Percentiles rank a stretch among this genome's conserved stretches.
Conservation (phyloP, 129 eudicot genomes). For the Glebionis coronaria region DNA sequence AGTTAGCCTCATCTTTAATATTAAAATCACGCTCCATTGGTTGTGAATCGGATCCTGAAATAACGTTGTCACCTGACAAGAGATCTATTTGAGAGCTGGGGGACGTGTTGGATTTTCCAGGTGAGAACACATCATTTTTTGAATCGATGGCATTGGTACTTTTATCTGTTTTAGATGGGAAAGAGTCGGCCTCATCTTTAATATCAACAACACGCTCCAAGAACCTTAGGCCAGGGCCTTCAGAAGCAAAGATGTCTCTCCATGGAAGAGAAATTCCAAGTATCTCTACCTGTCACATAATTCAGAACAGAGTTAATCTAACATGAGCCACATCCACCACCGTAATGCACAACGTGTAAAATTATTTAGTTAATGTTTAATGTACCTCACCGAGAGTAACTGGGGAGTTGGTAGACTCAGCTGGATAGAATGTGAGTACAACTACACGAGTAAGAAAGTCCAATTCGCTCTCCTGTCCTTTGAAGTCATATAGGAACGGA, state of each 20-base stretch:
- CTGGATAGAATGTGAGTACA: conserved; percentile 82
- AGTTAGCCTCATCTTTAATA: no score
- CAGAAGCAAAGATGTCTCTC: conserved; percentile 49
- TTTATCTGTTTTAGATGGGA: conserved; percentile 30
- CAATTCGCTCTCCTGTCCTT: conserved; percentile 75
- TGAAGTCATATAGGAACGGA: conserved; percentile 71
- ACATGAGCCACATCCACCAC: neutral
- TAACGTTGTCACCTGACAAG: conserved; percentile 57
- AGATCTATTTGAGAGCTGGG: conserved; percentile 52
- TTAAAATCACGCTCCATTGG: no score
- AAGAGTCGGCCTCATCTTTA: conserved; percentile 31
- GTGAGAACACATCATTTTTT: conserved; percentile 27
- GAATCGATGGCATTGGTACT: conserved; percentile 34
- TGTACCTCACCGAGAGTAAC: conserved; percentile 93
- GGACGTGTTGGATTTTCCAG: conserved; percentile 36
- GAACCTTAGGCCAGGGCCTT: conserved; percentile 51
- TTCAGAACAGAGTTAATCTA: neutral
- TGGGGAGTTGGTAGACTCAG: conserved; percentile 65
- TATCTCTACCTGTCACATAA: conserved; percentile 63
- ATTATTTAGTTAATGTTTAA: conserved; percentile 12
- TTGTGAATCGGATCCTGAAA: conserved; percentile 41
- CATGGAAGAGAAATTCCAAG: conserved; percentile 92
- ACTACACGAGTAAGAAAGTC: conserved; percentile 95
- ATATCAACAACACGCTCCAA: conserved; percentile 21
- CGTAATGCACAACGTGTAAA: conserved; percentile 4